Base-by-base conservation (phyloP, 176 grass and related monocot species). In the Themeda triandra region DNA sequence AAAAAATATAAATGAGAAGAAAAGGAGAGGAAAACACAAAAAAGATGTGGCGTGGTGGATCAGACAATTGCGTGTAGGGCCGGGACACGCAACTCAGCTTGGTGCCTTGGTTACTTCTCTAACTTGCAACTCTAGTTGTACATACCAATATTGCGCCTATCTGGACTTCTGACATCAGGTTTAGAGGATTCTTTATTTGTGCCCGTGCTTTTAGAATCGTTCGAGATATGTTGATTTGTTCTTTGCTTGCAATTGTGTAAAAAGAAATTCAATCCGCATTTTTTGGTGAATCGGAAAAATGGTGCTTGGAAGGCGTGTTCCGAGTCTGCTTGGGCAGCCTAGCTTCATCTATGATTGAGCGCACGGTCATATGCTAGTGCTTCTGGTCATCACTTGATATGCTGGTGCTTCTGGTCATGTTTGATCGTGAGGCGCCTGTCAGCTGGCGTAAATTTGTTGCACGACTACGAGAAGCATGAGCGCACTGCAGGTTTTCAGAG, bases 101-200 rank as follows among this genome's bases (percentile, higher is more conserved):
- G 66, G 31, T 48, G n/a, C 58, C 24, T 62, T 62, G 19, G 58
- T 27, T 27, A 27, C 58, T 60, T 60, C 0, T 60, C 23, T 27
- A 65, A 30, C 25, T 0, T 17, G 27, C 25, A 63, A 28, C 25
- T 13, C 25, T 28, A 28, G 25, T 41, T 80, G 89, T 87, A 80
- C 63, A 91, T 62, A 80, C 6, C 21, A 18, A 48, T 17, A 8
- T 68, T 83, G 71, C 56, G 32, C 13, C 37, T 59, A 2, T 78
- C 75, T 17, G 0, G 53, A 48, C 23, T 73, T 56, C 73, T 78
- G 79, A 80, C 75, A 14, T 15, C 1, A 83, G 80, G 36, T 78
- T 31, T 73, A 83, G 88, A 32, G 29, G 31, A 62, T 90, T 89
- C 7, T 6, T 90, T 89, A 8, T 6, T 86, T 82, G 30, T 44